Conservation (phyloP, 441 rosid genomes). For the Dalechampia spathulata region DNA sequence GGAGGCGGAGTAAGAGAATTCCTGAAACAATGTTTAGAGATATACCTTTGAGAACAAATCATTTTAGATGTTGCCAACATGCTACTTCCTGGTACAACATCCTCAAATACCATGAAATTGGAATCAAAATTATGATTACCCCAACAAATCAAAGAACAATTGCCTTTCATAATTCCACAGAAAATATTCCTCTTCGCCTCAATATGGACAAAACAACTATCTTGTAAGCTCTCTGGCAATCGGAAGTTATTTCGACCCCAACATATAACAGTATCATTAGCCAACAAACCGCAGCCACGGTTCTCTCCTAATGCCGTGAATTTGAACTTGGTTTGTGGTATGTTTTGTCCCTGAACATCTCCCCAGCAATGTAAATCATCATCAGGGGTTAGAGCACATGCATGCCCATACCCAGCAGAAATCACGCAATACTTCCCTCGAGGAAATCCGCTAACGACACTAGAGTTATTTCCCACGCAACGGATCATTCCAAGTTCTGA, state of each 20-base stretch:
- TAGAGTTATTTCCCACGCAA: constrained; percentile 11
- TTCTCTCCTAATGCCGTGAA: constrained; percentile 43
- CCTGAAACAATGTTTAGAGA: constrained; percentile 21
- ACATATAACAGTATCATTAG: constrained; percentile 34
- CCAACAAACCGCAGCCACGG: constrained; percentile 43
- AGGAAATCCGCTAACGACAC: background rate
- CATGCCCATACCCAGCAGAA: constrained; percentile 46
- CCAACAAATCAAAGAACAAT: constrained; percentile 53
- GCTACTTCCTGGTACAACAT: constrained; percentile 36
- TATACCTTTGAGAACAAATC: constrained; percentile 19
- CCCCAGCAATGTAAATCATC: constrained; percentile 42
- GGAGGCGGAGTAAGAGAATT: background rate
- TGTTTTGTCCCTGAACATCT: background rate
- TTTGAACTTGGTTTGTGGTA: constrained; percentile 31
- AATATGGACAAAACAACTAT: constrained; percentile 21
- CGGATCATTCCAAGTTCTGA: constrained; percentile 17
- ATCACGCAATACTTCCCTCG: constrained; percentile 26
- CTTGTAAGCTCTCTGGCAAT: constrained; percentile 27
- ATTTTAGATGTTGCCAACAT: constrained; percentile 16
- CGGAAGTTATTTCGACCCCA: constrained; percentile 46
- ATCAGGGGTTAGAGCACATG: constrained; percentile 28
- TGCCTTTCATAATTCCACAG: constrained; percentile 29
- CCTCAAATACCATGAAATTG: constrained; percentile 17
- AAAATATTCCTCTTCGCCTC: constrained; percentile 45
- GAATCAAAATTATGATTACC: constrained; percentile 24